A percentile compares a stretch with the other conserved stretches of the same genome.
These are phyloP conservation scores for Coniferiporia weirii DNA, from an alignment of 1,284 basidiomycete genomes.

Conservation along the genomic window DNA sequence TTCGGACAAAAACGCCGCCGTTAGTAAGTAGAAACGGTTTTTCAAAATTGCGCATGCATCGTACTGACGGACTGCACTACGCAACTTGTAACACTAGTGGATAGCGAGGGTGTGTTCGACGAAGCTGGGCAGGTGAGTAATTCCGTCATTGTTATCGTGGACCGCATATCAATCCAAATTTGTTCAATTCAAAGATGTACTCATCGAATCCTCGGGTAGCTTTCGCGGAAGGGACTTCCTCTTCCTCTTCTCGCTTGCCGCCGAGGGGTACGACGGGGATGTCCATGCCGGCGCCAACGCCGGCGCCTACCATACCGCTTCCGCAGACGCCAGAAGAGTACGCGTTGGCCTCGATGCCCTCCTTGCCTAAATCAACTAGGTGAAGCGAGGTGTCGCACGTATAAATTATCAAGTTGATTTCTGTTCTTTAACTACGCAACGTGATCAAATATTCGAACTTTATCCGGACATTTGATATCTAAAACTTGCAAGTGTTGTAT, in stretches of 20 bases:
- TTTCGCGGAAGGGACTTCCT: neutral
- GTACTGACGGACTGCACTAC: too few species aligned
- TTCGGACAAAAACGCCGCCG: slow-evolving; percentile 13
- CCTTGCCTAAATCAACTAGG: neutral
- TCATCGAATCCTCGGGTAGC: neutral
- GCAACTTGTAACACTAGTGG: neutral
- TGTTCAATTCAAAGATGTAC: neutral
- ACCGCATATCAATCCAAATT: too few species aligned
- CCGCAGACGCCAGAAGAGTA: neutral
- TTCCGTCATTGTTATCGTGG: too few species aligned
- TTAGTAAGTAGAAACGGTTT: slow-evolving; percentile 3
- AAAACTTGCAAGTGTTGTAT: neutral
- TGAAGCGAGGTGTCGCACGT: neutral
- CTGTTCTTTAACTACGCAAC: too few species aligned
- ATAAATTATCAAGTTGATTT: neutral
- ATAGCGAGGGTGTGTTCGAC: slow-evolving; percentile 10
- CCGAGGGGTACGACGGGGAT: neutral
- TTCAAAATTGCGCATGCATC: neutral
- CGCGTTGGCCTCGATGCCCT: neutral
- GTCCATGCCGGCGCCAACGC: neutral
- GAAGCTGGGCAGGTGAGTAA: slow-evolving; percentile 8
- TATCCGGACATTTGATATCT: neutral
- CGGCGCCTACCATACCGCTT: neutral
- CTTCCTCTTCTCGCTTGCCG: neutral
- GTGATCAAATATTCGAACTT: too few species aligned